Conservation (phyloP, 148 eudicot genomes). For the Nyssa sinensis region DNA sequence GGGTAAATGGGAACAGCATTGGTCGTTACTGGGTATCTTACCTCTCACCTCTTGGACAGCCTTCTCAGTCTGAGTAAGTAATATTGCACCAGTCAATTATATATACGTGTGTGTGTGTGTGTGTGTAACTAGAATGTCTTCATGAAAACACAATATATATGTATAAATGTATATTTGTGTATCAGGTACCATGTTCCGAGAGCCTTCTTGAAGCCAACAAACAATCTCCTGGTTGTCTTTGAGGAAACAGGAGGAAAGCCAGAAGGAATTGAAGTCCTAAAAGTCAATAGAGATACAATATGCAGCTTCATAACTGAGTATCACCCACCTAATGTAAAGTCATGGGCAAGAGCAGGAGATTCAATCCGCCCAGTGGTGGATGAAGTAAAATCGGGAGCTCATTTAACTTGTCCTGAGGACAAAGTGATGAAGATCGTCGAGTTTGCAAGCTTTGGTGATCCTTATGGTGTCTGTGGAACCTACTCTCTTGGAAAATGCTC, state of each 20-base stretch:
- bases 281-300: slow-evolving; percentile 58
- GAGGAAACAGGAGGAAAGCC: slow-evolving; percentile 71
- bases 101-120: too few relatives aligned
- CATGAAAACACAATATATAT: too few relatives aligned
- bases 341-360: slow-evolving; percentile 46
- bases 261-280: slow-evolving; percentile 40
- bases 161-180: background rate
- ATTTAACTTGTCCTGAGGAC: slow-evolving; percentile 48
- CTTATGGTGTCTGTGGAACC: slow-evolving; percentile 61
- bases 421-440: slow-evolving; percentile 45
- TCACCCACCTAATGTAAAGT: slow-evolving; percentile 41
- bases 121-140: too few relatives aligned
- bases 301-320: slow-evolving; percentile 53
- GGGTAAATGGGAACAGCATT: slow-evolving; percentile 72
- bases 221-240: slow-evolving; percentile 69
- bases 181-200: slow-evolving; percentile 87
- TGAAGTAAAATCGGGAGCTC: slow-evolving; percentile 33
- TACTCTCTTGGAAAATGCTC: slow-evolving; percentile 41
- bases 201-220: slow-evolving; percentile 56
- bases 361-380: slow-evolving; percentile 23
- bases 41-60: slow-evolving; percentile 46
- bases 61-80: slow-evolving; percentile 81
- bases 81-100: background rate
- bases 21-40: slow-evolving; percentile 79
- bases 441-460: slow-evolving; percentile 70